Evolutionary conservation across 495 filamentous ascomycete species (phyloP).

Genomic region (Chaetomium cochliodes): DNA sequence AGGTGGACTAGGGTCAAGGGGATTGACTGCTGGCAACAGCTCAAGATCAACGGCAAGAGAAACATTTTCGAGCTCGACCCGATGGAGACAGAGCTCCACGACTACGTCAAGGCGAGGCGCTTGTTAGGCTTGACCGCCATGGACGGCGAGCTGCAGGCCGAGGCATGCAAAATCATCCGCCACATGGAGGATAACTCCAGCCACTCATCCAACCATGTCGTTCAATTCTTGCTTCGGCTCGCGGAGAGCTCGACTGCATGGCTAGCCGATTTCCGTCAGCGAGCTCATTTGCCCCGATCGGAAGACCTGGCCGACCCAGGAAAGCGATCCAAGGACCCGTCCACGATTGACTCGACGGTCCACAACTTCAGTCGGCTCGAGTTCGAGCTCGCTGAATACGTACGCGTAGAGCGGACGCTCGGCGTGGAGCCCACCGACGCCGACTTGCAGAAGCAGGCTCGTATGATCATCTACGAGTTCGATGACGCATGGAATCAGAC

Average conservation of each 20-base stretch:
- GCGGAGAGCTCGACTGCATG: constrained; percentile 44
- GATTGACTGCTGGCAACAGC: constrained; percentile 34
- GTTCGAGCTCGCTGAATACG: constrained; percentile 56
- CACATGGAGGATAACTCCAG: constrained; percentile 48
- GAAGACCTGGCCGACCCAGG: constrained; percentile 47
- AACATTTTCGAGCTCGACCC: constrained; percentile 50
- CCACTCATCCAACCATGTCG: constrained; percentile 44
- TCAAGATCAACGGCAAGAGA: constrained; percentile 49
- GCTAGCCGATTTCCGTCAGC: constrained; percentile 50
- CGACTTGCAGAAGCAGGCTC: constrained; percentile 62
- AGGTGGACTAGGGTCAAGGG: constrained; percentile 13
- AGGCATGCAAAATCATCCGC: constrained; percentile 52
- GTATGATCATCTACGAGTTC: constrained; percentile 62
- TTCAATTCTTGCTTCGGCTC: constrained; percentile 51
- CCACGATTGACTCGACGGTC: constrained; percentile 52
- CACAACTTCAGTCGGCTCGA: constrained; percentile 58
- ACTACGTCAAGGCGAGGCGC: constrained; percentile 50
- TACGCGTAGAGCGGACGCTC: constrained; percentile 47
- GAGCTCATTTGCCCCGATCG: constrained; percentile 50
- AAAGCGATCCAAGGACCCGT: constrained; percentile 50
- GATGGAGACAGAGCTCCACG: constrained; percentile 48
- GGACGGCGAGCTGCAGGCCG: constrained; percentile 52
- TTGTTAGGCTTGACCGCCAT: constrained; percentile 54
- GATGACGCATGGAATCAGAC: constrained; percentile 74
- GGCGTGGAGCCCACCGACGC: constrained; percentile 59